Evolutionary conservation across 192 early-diverging fungal species (phyloP).

Genomic region (Entrophospora sp.): DNA sequence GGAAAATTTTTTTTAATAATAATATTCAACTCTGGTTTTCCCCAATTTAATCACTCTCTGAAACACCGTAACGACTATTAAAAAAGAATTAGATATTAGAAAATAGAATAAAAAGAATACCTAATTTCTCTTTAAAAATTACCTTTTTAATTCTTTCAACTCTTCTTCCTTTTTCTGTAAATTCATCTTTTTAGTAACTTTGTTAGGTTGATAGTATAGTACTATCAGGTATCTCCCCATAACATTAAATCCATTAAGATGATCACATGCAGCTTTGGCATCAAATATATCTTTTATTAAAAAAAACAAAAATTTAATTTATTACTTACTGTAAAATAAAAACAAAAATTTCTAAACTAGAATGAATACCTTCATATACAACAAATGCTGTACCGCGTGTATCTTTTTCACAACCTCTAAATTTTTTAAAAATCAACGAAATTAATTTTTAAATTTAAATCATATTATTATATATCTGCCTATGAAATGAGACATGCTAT

Average conservation of each 20-base stretch:
- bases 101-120: no score
- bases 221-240: conserved; percentile 93
- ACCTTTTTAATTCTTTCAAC: conserved; percentile 60
- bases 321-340: neutral
- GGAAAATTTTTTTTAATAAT: no score
- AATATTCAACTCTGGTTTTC: no score
- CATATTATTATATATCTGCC: no score
- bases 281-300: conserved; percentile 97
- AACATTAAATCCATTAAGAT: conserved; percentile 93
- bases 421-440: conserved; percentile 12
- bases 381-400: conserved; percentile 95
- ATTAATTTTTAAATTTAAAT: neutral
- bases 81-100: no score
- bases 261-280: conserved; percentile 93
- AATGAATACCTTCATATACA: conserved; percentile 62
- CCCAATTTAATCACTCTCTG: no score
- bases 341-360: neutral
- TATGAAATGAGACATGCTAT: no score
- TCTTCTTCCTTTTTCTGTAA: conserved; percentile 69
- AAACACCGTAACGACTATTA: no score
- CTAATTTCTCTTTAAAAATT: no score
- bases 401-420: conserved; percentile 64
- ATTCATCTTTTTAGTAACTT: conserved; percentile 73
- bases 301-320: neutral
- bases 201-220: conserved; percentile 78